Conservation (phyloP, 2,329 filamentous ascomycete genomes). For the Incumbomyces lentus region DNA sequence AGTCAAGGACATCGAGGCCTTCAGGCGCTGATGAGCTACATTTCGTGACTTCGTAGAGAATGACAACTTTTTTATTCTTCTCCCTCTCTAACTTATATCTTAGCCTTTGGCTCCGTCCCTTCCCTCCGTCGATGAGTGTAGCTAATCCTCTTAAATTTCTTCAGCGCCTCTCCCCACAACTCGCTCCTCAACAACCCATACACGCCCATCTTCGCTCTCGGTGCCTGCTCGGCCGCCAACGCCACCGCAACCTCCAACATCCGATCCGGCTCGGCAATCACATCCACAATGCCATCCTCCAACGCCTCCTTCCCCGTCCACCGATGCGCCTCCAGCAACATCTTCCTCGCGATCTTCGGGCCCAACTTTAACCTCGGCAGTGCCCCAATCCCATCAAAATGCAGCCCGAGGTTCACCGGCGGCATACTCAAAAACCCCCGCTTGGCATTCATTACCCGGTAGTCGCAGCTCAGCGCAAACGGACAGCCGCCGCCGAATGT, state of each 20-base stretch:
- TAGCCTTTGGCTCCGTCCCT: constrained; percentile 37
- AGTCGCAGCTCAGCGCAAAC: constrained; percentile 39
- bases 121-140: constrained; percentile 42
- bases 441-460: constrained; percentile 37
- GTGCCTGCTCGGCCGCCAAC: constrained; percentile 34
- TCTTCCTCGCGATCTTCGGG: constrained; percentile 43
- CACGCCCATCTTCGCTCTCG: constrained; percentile 32
- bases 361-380: constrained; percentile 43
- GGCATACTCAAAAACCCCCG: constrained; percentile 43
- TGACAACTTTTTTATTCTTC: neutral
- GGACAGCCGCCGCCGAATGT: constrained; percentile 41
- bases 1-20: constrained; percentile 35
- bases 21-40: constrained; percentile 5
- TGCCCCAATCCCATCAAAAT: constrained; percentile 46
- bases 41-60: neutral
- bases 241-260: constrained; percentile 40
- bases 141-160: constrained; percentile 42
- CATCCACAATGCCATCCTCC: constrained; percentile 45
- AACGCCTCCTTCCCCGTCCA: constrained; percentile 45
- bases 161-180: constrained; percentile 44
- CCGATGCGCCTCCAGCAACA: constrained; percentile 45
- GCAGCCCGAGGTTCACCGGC: constrained; percentile 44
- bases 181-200: constrained; percentile 44
- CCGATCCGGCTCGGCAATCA: constrained; percentile 37
- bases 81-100: constrained; percentile 28